Base-by-base conservation (phyloP, 2,329 filamentous ascomycete species). In the Chrysosporium queenslandicum region DNA sequence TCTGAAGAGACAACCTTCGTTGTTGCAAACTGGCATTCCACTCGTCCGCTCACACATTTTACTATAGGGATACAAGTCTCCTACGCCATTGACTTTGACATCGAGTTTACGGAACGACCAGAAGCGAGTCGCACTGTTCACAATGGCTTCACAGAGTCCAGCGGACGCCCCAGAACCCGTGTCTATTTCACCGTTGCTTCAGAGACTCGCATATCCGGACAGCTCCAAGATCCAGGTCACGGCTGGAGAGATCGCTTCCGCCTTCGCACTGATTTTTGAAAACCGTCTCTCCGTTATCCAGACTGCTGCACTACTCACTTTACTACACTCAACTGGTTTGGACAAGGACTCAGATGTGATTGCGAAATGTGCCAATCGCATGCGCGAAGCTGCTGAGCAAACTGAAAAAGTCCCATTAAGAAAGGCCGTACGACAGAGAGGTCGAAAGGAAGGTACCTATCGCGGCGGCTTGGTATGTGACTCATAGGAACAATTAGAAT, bases 211-310 rank as follows among this genome's bases (percentile, higher is more conserved):
- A 20, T 71, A 72, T 61, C 66, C 71, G 58, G 64, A 66, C 30
- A 59, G 62, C 6, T 72, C 74, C 41, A 66, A 74, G 45, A 62
- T 67, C 42, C 68, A 71, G 46, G 83, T 90, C 52, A 81, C 82
- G 14, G 82, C 90, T 11, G 75, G 80, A 47, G 88, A 96, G 66
- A 92, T 98, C 66, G 88, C 91, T 55, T 77, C 84, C n/a, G 90
- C 91, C 50, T 84, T 97, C 61, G 84, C 87, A 3, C 77, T 91
- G 64, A 94, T 96, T 65, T 97, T 97, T 70, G 90, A 89, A 54
- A 85, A 96, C 71, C 81, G 82, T 59, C 76, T 97, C 16, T 91
- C 87, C n/a, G 83, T 87, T 36, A 86, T 90, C 7, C 92, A 97
- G 68, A 86, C 86, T 0, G 86, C 87, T 50, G 86, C 90, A 36